Evolutionary conservation across 23 red algal species (phyloP), one percentile per base, ranked within the genome.

Genomic region (Cyanidiococcus yangmingshanensis): DNA sequence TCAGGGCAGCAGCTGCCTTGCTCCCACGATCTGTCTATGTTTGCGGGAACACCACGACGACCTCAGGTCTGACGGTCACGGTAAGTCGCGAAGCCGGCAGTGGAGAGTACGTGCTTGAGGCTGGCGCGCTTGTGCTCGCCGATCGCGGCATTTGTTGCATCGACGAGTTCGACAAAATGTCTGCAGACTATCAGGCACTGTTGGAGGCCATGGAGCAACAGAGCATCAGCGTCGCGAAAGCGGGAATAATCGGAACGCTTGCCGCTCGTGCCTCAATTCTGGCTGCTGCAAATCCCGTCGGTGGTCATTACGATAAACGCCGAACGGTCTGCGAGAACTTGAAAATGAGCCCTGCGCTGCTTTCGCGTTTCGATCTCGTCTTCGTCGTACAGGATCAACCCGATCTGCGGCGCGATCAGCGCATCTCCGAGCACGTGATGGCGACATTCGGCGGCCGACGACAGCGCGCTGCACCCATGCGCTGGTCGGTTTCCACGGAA

Each of bases 151-250:
- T 98, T 2, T 91, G 89, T 31, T 91, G 88, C 63, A 92, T 98
- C 39, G 94, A 98, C 82, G 94, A 98, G 57, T 98, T 98, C 77
- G 94, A 98, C 50, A 98, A 98, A 68, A 98, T 98, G 94, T 38
- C 81, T 59, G 87, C 86, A 39, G 94, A 98, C 67, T 85, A 91
- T 50, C 82, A 83, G 58, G 87, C 88, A 37, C 82, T 98, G 25
- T 76, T 98, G 39, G 94, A 98, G 75, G 86, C 84, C 25, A 98
- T 98, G 94, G 94, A 98, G 80, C 94, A 98, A 79, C 94, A 98
- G 41, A 90, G 85, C 74, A 88, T 98, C 12, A 88, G 84, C 40
- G 86, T 98, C 1, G 94, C 94, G 26, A 98, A 98, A 40, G 94
- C 94, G 1, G 94, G 94, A 34, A 82, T 98, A 25, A 40, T 98